phyloP scores from a whole-genome alignment of 2,329 filamentous ascomycete genomes.

The Aspergillus pseudoterreus region DNA sequence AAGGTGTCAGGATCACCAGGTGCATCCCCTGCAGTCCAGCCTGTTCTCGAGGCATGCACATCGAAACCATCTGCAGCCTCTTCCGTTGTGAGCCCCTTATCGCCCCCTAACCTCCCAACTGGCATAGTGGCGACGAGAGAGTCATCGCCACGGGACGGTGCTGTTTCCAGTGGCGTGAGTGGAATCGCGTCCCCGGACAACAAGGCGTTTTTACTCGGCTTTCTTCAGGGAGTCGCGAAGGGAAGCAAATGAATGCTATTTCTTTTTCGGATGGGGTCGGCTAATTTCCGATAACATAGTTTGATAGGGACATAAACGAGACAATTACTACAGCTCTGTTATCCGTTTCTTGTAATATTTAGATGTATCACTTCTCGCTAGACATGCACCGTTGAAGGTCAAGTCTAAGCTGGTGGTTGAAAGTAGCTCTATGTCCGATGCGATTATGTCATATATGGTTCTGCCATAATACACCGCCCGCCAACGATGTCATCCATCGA shows the following conservation, averaged over 20 bases:
- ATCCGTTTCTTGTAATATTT: no score
- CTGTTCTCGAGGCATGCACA: conserved; percentile 18
- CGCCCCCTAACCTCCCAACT: conserved; percentile 21
- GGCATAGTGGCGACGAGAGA: conserved; percentile 17
- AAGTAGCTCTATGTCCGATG: neutral
- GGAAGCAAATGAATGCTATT: conserved; percentile 29
- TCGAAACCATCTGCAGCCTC: conserved; percentile 19
- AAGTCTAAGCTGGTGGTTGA: no score
- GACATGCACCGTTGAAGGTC: no score
- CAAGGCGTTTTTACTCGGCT: conserved; percentile 71
- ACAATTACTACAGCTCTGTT: neutral
- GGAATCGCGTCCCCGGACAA: conserved; percentile 60
- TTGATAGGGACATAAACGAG: neutral
- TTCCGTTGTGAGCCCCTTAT: conserved; percentile 28
- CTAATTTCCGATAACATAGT: no score
- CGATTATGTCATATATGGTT: neutral
- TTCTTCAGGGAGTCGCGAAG: conserved; percentile 59
- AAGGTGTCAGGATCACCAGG: conserved; percentile 36
- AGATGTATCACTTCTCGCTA: neutral
- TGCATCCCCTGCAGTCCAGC: conserved; percentile 16
- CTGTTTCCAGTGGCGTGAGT: conserved; percentile 49
- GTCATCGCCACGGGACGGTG: conserved; percentile 25
- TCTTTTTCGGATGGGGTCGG: no score
- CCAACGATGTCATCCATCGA: conserved; percentile 21
- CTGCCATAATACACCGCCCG: neutral